phyloP scores from a whole-genome alignment of 2,329 filamentous ascomycete species.

The Pestalotiopsis sp. region DNA sequence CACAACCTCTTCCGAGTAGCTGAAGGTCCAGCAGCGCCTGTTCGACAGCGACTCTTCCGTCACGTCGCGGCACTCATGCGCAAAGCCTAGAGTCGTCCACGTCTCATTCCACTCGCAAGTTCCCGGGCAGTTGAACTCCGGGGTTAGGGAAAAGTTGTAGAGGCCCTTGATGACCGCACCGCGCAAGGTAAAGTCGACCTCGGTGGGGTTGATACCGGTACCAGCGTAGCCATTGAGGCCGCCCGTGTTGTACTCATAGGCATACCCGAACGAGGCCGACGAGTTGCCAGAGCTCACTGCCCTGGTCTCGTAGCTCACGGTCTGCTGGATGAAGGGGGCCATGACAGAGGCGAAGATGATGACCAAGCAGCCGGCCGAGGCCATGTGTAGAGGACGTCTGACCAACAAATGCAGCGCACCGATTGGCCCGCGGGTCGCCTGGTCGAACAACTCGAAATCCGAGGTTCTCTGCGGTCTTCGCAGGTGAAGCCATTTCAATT shows the following conservation, averaged over 20 bases:
- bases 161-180: conserved; percentile 22
- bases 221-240: neutral
- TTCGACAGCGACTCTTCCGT: conserved; percentile 16
- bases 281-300: conserved; percentile 13
- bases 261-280: conserved; percentile 16
- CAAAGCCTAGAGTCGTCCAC: conserved; percentile 21
- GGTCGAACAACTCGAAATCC: conserved; percentile 22
- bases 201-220: neutral
- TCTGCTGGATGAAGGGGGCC: conserved; percentile 22
- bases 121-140: conserved; percentile 19
- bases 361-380: conserved; percentile 15
- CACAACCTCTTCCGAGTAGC: conserved; percentile 7
- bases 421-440: conserved; percentile 19
- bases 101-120: conserved; percentile 20
- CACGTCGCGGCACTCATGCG: conserved; percentile 20
- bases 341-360: conserved; percentile 15
- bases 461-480: conserved; percentile 5
- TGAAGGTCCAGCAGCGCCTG: neutral
- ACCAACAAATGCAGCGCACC: conserved; percentile 16
- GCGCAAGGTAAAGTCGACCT: conserved; percentile 19
- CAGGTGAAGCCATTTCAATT: conserved; percentile 24
- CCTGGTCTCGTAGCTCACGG: conserved; percentile 11
- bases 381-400: conserved; percentile 7
- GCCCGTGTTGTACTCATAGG: conserved; percentile 13
- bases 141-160: conserved; percentile 14